Evolutionary conservation across 2,329 filamentous ascomycete genomes (phyloP).

Genomic region (Camillea tinctor): DNA sequence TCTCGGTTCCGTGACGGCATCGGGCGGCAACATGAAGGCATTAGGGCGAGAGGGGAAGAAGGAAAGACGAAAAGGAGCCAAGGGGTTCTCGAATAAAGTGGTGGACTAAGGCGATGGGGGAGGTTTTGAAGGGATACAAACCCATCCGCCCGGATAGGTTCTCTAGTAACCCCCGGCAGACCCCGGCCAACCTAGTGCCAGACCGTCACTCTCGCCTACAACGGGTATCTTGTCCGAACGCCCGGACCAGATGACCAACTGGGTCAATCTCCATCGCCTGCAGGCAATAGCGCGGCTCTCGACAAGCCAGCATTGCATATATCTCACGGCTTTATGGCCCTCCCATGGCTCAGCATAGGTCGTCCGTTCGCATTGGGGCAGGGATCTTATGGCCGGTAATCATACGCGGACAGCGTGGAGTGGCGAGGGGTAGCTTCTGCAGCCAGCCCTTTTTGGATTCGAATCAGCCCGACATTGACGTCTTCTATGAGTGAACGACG

Average conservation of each 20-base stretch:
- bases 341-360: constrained; percentile 12
- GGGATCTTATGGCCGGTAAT: constrained; percentile 22
- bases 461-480: constrained; percentile 24
- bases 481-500: constrained; percentile 20
- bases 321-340: constrained; percentile 22
- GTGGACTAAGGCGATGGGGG: neutral
- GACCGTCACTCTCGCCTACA: constrained; percentile 17
- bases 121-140: neutral
- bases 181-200: neutral
- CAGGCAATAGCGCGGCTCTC: constrained; percentile 24
- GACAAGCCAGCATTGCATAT: constrained; percentile 20
- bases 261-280: constrained; percentile 17
- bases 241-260: constrained; percentile 20
- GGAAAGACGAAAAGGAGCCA: neutral
- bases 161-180: neutral
- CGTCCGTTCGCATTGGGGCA: constrained; percentile 22
- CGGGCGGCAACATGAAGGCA: neutral
- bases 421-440: constrained; percentile 26
- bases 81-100: neutral
- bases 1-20: neutral
- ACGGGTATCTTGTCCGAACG: constrained; percentile 23
- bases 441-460: constrained; percentile 21
- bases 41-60: neutral
- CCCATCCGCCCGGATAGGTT: neutral
- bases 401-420: constrained; percentile 25